phyloP scores from a whole-genome alignment of 2,329 filamentous ascomycete genomes.

The Epichloe coenophiala region DNA sequence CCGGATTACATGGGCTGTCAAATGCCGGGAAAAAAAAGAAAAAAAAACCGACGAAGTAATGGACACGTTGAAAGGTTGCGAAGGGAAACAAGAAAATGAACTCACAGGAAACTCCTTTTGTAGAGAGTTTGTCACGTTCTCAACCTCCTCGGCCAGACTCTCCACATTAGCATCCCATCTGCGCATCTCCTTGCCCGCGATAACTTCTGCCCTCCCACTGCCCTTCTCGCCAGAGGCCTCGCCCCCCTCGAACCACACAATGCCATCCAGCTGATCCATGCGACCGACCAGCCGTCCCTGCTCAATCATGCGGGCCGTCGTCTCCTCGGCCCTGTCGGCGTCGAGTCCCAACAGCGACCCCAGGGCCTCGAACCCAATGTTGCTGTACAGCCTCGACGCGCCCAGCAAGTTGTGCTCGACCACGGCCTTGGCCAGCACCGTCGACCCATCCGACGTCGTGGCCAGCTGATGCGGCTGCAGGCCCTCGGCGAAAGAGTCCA shows the following conservation, averaged over 20 bases:
- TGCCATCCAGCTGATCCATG: slow-evolving; percentile 84
- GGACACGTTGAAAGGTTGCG: too few species aligned
- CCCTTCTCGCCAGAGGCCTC: slow-evolving; percentile 57
- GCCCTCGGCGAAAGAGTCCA: slow-evolving; percentile 69
- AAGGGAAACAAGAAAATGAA: slow-evolving; percentile 2
- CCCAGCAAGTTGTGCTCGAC: slow-evolving; percentile 92
- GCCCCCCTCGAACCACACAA: slow-evolving; percentile 74
- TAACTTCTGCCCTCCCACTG: slow-evolving; percentile 49
- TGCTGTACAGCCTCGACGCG: slow-evolving; percentile 65
- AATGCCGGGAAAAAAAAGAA: too few species aligned
- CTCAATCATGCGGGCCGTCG: slow-evolving; percentile 90
- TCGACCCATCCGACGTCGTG: slow-evolving; percentile 77
- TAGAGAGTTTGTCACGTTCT: slow-evolving; percentile 69
- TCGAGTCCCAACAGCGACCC: slow-evolving; percentile 66
- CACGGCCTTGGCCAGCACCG: slow-evolving; percentile 83
- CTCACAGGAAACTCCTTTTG: slow-evolving; percentile 64
- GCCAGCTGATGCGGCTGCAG: slow-evolving; percentile 83
- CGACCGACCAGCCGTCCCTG: slow-evolving; percentile 75
- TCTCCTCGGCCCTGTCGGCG: slow-evolving; percentile 72
- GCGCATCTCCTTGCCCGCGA: slow-evolving; percentile 58
- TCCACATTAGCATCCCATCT: slow-evolving; percentile 86
- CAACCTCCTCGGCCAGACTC: slow-evolving; percentile 75
- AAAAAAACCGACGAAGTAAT: background rate
- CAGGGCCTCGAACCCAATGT: slow-evolving; percentile 63
- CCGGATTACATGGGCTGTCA: background rate